Percentiles rank a stretch among this genome's conserved stretches.
These are phyloP conservation scores for Schoenoplectus triqueter DNA, from an alignment of 202 grass and related monocot species.

Conservation along the genomic window DNA sequence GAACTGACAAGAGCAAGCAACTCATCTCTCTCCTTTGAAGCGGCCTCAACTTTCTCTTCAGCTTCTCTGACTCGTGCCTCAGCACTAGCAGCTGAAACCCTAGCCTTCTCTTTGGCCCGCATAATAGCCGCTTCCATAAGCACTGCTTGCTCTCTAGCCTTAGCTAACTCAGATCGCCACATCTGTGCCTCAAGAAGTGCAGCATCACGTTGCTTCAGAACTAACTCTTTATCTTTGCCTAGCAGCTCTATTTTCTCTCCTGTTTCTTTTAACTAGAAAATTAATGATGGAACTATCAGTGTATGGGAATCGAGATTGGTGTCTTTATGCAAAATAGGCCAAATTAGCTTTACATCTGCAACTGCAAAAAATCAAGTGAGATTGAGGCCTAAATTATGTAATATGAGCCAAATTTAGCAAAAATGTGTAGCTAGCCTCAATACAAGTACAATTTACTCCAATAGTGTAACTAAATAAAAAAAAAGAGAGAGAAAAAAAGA, in stretches of 20 bases:
- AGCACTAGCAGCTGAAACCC: constrained; percentile 61
- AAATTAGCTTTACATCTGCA: background rate
- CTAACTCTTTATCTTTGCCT: constrained; percentile 65
- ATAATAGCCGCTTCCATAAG: constrained; percentile 91
- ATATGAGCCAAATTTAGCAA: background rate
- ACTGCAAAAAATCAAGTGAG: constrained; percentile 11
- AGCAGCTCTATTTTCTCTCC: constrained; percentile 67
- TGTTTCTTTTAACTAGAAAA: constrained; percentile 68
- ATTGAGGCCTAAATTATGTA: background rate
- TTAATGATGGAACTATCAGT: constrained; percentile 36
- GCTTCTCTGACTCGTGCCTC: constrained; percentile 61
- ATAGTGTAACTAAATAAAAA: background rate
- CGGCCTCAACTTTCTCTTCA: constrained; percentile 53
- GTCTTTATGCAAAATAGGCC: background rate
- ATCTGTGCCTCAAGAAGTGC: constrained; percentile 87
- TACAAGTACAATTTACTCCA: background rate
- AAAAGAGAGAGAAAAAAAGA: background rate
- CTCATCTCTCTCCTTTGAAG: constrained; percentile 75
- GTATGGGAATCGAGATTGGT: constrained; percentile 15
- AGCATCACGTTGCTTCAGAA: constrained; percentile 76
- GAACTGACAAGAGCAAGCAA: constrained; percentile 60
- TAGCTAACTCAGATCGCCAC: constrained; percentile 91
- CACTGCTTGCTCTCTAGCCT: constrained; percentile 93
- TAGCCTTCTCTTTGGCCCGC: constrained; percentile 90
- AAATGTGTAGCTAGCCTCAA: background rate